Evolutionary conservation across 2,329 filamentous ascomycete species (phyloP).

Genomic region (Alternaria atra): DNA sequence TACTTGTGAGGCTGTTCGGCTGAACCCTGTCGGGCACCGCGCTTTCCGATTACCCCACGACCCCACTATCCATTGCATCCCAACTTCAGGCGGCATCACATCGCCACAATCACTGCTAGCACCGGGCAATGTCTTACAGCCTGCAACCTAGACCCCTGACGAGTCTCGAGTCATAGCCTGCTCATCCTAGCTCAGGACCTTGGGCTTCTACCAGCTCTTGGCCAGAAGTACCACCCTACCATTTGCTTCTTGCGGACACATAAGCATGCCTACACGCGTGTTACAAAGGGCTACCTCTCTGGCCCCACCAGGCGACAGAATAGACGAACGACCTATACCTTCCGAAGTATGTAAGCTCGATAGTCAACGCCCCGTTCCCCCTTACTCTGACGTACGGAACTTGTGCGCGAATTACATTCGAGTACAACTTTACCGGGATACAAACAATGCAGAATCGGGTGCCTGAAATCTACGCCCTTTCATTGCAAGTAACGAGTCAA

Average conservation of each 20-base stretch:
- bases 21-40: constrained; percentile 6
- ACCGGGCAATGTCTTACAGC: neutral
- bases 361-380: neutral
- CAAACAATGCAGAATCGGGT: neutral
- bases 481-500: neutral
- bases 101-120: neutral
- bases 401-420: neutral
- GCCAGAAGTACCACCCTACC: neutral
- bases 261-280: neutral
- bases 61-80: neutral
- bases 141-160: neutral
- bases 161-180: neutral
- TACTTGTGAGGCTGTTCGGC: constrained; percentile 10
- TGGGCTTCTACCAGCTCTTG: neutral
- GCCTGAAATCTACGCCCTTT: neutral
- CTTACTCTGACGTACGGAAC: neutral
- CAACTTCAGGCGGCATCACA: neutral
- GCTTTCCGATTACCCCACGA: neutral
- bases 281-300: neutral
- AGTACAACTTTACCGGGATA: neutral
- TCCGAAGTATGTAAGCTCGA: neutral
- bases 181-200: neutral
- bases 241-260: constrained; percentile 8
- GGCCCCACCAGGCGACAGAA: neutral
- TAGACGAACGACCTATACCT: neutral